phyloP scores from a whole-genome alignment of 2,329 filamentous ascomycete species.

The Cadophora malorum region DNA sequence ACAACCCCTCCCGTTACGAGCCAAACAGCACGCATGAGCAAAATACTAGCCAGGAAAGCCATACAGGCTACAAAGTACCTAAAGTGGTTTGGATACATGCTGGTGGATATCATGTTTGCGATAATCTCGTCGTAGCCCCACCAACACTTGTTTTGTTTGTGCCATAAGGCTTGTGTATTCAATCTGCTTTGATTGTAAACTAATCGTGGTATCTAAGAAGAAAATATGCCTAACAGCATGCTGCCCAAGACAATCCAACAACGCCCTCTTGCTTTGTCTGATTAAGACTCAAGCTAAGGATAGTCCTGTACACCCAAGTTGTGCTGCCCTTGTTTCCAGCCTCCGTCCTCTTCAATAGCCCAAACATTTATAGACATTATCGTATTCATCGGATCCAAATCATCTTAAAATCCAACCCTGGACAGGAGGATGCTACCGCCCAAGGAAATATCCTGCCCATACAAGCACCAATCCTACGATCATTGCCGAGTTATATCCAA shows the following conservation, averaged over 20 bases:
- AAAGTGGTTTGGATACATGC: neutral
- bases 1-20: neutral
- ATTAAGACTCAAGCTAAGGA: neutral
- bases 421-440: constrained; percentile 28
- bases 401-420: constrained; percentile 23
- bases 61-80: neutral
- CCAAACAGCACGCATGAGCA: neutral
- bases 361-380: constrained; percentile 32
- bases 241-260: constrained; percentile 6
- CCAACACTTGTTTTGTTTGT: constrained; percentile 6
- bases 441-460: constrained; percentile 30
- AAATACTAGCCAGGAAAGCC: neutral
- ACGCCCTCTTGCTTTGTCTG: constrained; percentile 14
- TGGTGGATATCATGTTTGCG: neutral
- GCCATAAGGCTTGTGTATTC: constrained; percentile 5
- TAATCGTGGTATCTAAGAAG: constrained; percentile 26
- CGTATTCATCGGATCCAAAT: constrained; percentile 24
- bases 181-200: constrained; percentile 16
- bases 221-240: constrained; percentile 1
- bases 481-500: constrained; percentile 24
- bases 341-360: neutral
- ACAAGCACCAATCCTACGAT: constrained; percentile 21
- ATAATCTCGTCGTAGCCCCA: neutral
- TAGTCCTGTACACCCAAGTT: constrained; percentile 7
- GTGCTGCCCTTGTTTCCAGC: neutral